Conservation (phyloP, 495 filamentous ascomycete species). For the Apodospora peruviana region DNA sequence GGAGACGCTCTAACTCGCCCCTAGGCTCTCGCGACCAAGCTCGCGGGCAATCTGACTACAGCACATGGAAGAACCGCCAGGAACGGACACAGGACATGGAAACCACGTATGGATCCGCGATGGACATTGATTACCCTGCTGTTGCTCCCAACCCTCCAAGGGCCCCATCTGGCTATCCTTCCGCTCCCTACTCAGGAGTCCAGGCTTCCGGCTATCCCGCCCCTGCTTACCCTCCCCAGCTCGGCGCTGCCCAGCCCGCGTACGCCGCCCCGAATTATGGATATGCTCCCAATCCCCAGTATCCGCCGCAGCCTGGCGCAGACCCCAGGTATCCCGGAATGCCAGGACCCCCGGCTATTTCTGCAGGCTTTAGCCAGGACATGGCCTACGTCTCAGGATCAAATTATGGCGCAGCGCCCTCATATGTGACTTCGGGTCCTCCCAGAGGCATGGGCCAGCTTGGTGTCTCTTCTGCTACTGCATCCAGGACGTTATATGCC, state of each 20-base stretch:
- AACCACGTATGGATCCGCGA: slow-evolving; percentile 13
- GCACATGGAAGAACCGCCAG: slow-evolving; percentile 25
- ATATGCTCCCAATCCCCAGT: slow-evolving; percentile 21
- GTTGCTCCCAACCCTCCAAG: slow-evolving; percentile 1
- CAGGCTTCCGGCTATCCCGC: slow-evolving; percentile 14
- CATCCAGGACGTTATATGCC: slow-evolving; percentile 15
- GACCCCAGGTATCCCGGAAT: slow-evolving; percentile 24
- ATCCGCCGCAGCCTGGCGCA: slow-evolving; percentile 19
- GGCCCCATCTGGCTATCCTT: slow-evolving; percentile 4
- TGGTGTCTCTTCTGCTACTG: slow-evolving; percentile 16
- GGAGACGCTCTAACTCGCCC: slow-evolving; percentile 55
- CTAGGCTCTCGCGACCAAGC: slow-evolving; percentile 35
- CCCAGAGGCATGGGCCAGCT: slow-evolving; percentile 19
- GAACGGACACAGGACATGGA: slow-evolving; percentile 14
- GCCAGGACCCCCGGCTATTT: slow-evolving; percentile 18
- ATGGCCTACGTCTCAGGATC: slow-evolving; percentile 19
- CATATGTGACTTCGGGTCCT: slow-evolving; percentile 16
- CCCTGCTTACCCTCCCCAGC: slow-evolving; percentile 18
- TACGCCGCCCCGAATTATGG: slow-evolving; percentile 13
- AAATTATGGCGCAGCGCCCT: slow-evolving; percentile 13
- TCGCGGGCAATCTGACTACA: slow-evolving; percentile 25
- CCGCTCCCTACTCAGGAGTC: slow-evolving; percentile 14
- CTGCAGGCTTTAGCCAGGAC: slow-evolving; percentile 13
- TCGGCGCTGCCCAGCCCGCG: slow-evolving; percentile 13
- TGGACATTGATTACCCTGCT: slow-evolving; percentile 23